These are phyloP conservation scores for Phaeotremella skinneri DNA, from an alignment of 768 basidiomycete species.

Conservation along the genomic window DNA sequence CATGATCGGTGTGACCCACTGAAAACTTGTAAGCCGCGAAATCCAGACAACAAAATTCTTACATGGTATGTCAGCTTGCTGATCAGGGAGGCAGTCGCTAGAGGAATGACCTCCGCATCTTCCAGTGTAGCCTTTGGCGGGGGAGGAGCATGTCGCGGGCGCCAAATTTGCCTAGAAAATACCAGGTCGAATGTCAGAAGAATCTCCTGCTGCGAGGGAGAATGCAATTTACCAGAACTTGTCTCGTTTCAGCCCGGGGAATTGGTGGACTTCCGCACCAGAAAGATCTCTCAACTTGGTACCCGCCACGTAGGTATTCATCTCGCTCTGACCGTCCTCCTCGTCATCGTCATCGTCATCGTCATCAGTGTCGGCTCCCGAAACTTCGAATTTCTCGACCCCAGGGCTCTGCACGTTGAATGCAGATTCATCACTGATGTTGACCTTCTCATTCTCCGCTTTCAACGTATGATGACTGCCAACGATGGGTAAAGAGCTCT, in stretches of 20 bases:
- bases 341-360: slow-evolving; percentile 12
- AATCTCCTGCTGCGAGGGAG: background rate
- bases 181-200: background rate
- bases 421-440: background rate
- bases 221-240: slow-evolving; percentile 29
- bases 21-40: background rate
- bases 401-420: background rate
- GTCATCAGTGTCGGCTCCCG: background rate
- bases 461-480: slow-evolving; percentile 1
- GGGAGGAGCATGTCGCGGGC: slow-evolving; percentile 62
- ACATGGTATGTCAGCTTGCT: slow-evolving; percentile 65
- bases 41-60: slow-evolving; percentile 51
- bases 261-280: slow-evolving; percentile 18
- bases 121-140: slow-evolving; percentile 60
- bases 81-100: slow-evolving; percentile 61
- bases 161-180: slow-evolving; percentile 53
- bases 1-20: slow-evolving; percentile 53
- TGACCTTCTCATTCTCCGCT: background rate
- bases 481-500: background rate
- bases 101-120: slow-evolving; percentile 64
- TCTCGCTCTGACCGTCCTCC: background rate
- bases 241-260: slow-evolving; percentile 29
- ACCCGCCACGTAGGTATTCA: background rate
- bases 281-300: slow-evolving; percentile 23
- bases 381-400: background rate